Conservation (phyloP, 148 eudicot species). For the Pouteria glomerata region DNA sequence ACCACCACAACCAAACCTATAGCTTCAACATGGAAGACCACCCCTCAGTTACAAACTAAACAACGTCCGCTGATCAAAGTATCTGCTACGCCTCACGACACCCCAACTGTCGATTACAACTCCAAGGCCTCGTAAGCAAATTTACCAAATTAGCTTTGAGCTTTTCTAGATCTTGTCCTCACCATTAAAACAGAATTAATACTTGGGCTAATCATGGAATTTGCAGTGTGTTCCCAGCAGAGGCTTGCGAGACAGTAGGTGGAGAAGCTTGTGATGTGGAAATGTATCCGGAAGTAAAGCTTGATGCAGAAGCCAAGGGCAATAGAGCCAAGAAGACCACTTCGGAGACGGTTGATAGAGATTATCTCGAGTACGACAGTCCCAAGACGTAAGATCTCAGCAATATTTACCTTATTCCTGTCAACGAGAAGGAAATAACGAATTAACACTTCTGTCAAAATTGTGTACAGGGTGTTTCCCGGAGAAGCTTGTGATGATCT, state of each 20-base stretch:
- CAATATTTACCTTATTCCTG: not conserved
- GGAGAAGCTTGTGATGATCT: constrained; percentile 74
- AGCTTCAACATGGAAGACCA: constrained; percentile 3
- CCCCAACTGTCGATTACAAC: constrained; percentile 43
- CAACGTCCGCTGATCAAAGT: constrained; percentile 19
- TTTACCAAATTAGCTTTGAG: not conserved
- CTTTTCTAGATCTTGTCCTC: not conserved
- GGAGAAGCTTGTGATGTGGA: constrained; percentile 50
- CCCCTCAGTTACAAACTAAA: not conserved
- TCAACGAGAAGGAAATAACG: not conserved
- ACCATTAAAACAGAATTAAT: not conserved
- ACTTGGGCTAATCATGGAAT: not conserved
- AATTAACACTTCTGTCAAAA: not conserved
- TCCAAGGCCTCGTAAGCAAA: constrained; percentile 38
- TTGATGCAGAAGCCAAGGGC: constrained; percentile 16
- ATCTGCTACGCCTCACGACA: constrained; percentile 16
- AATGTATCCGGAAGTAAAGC: constrained; percentile 56
- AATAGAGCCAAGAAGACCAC: not conserved
- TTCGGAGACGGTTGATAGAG: constrained; percentile 41
- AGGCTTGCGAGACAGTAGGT: constrained; percentile 67
- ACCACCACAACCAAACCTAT: constrained; percentile 8
- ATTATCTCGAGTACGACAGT: constrained; percentile 49
- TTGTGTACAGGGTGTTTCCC: constrained; percentile 45
- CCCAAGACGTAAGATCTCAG: constrained; percentile 40
- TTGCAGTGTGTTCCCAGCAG: constrained; percentile 64